Base-by-base conservation (phyloP, 1,284 basidiomycete genomes). In the Caloboletus firmus region DNA sequence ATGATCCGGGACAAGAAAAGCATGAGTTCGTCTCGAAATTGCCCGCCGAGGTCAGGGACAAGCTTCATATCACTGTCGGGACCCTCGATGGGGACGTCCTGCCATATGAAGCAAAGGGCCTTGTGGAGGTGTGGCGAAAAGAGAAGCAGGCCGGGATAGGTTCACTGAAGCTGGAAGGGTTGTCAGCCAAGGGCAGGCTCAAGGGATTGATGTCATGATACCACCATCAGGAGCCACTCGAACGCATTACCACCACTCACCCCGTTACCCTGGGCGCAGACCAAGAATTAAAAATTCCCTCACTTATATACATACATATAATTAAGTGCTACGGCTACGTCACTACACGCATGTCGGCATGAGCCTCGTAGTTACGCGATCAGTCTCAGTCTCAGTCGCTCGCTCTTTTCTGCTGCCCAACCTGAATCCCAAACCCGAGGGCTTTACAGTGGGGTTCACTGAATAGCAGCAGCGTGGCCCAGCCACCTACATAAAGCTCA, bases 41-140 rank as follows among this genome's bases (percentile, higher is more conserved):
- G 20, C 75, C 80, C 0, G 66, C 73, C 15, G 78, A 81, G 17
- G 63, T 85, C 12, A 74, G 72, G 55, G 62, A 73, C 12, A 60
- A 79, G 56, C 68, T 95, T 59, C 97, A 99, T 69, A 82, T 99
- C 55, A 99, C 97, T 0, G 84, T 98, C 5, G 97, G 93, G 3
- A 96, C 93, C 5, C 64, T 69, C 50, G 66, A 78, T 39, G 67
- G 72, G 17, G 72, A 74, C 2, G 77, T 96, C 1, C 63, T 69
- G 0, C 80, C 93, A 1, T 83, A 89, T 41, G 93, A 97, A 74
- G 91, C 85, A 11, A 85, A 76, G 65, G 68, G 59, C 0, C 63
- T 96, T 54, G 84, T 93, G 11, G 72, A 80, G 57, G 64, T 59
- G 5, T 91, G 84, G 81, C 76, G 74, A 58, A 60, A 62, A n/a